Evolutionary conservation across 1,139 yeast species (phyloP).

Genomic region (Yamadazyma triangularis): DNA sequence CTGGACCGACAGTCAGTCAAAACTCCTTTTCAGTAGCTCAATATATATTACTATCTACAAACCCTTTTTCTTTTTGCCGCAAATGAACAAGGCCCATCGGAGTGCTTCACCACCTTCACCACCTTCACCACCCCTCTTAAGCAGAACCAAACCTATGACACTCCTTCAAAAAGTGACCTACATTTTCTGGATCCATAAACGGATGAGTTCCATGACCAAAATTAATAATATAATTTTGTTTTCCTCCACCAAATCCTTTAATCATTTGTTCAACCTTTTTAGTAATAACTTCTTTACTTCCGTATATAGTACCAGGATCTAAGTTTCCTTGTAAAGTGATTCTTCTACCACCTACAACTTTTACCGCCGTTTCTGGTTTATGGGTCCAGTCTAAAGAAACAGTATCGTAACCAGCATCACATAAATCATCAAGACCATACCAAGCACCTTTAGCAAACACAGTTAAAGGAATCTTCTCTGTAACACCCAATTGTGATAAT

Average conservation of each 20-base stretch:
- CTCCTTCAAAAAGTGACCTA: slow-evolving; percentile 78
- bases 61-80: too few species aligned
- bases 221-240: slow-evolving; percentile 83
- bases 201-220: slow-evolving; percentile 99
- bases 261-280: slow-evolving; percentile 85
- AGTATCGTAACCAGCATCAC: slow-evolving; percentile 79
- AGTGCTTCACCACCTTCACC: too few species aligned
- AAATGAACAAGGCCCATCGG: too few species aligned
- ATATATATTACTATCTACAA: too few species aligned
- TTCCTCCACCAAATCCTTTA: slow-evolving; percentile 86
- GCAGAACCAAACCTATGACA: slow-evolving; percentile 69
- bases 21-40: too few species aligned
- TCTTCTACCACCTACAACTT: slow-evolving; percentile 67
- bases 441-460: slow-evolving; percentile 96
- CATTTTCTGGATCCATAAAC: slow-evolving; percentile 88
- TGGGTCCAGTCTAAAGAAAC: slow-evolving; percentile 92
- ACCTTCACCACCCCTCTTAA: too few species aligned
- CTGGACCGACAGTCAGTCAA: too few species aligned
- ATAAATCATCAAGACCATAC: slow-evolving; percentile 88
- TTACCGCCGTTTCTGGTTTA: slow-evolving; percentile 81
- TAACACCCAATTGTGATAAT: slow-evolving; percentile 64
- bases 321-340: slow-evolving; percentile 91
- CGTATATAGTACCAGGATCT: slow-evolving; percentile 94
- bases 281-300: slow-evolving; percentile 75
- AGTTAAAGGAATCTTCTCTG: slow-evolving; percentile 76